Evolutionary conservation across 2,329 filamentous ascomycete genomes (phyloP).

Genomic region (Fusarium citri): DNA sequence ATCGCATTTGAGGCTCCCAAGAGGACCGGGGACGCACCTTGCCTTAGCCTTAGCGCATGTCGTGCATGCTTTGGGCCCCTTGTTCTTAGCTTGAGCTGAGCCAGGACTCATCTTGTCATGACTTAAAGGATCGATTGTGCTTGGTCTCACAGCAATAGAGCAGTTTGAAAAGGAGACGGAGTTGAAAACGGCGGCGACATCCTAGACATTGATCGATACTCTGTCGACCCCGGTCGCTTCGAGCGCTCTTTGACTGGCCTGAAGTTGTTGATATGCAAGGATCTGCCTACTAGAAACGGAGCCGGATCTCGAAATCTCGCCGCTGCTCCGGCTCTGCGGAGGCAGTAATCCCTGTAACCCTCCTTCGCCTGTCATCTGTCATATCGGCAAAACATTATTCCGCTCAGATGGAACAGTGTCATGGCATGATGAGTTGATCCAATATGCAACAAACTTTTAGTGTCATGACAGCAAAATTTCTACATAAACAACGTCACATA

Average conservation of each 20-base stretch:
- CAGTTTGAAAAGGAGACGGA: slow-evolving; percentile 41
- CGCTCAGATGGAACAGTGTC: neutral
- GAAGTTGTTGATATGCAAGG: slow-evolving; percentile 29
- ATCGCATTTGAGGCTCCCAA: slow-evolving; percentile 58
- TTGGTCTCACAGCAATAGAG: slow-evolving; percentile 20
- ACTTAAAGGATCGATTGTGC: slow-evolving; percentile 16
- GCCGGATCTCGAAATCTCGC: slow-evolving; percentile 45
- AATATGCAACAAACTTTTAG: neutral
- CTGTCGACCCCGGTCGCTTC: slow-evolving; percentile 27
- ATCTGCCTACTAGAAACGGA: slow-evolving; percentile 37
- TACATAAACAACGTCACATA: neutral
- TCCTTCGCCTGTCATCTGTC: neutral
- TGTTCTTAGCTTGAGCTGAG: slow-evolving; percentile 47
- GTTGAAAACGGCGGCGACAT: slow-evolving; percentile 30
- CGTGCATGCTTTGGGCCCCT: slow-evolving; percentile 62
- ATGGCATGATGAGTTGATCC: neutral
- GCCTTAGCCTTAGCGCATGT: slow-evolving; percentile 66
- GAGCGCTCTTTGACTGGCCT: slow-evolving; percentile 35
- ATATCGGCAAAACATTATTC: slow-evolving; percentile 24
- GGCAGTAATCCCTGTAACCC: neutral
- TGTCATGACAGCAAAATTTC: neutral
- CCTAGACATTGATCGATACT: slow-evolving; percentile 23
- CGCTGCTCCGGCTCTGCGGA: slow-evolving; percentile 45
- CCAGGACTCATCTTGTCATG: slow-evolving; percentile 40
- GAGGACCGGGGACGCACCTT: slow-evolving; percentile 59